Base-by-base conservation (phyloP, 371 early-diverging fungal species). In the Mortierella polycephala region DNA sequence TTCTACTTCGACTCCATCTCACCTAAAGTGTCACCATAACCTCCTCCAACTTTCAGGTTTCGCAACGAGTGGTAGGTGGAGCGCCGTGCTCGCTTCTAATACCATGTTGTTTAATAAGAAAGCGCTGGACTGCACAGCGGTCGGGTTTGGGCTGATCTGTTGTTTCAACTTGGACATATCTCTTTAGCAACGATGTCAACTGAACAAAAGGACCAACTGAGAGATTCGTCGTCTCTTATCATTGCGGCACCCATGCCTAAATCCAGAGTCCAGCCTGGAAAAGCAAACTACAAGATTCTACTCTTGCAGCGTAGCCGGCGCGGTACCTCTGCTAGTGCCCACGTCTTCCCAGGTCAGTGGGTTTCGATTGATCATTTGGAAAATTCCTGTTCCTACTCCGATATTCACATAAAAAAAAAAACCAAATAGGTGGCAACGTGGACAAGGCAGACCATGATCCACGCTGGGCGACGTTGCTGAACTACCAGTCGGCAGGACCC, bases 291-390 rank as follows among this genome's bases (percentile, higher is more conserved):
- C 72, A 81, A 83, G 57, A 69, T 91, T 7, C 75, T 91, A 0
- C 83, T 91, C 84, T 77, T 90, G 69, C 86, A 90, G 66, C 84
- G 91, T 59, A 85, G 86, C 71, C 87, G 84, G 16, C 74, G 76
- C 51, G 86, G 89, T 49, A 86, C 84, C 54, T 86, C 88, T 62
- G 81, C 86, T 23, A 80, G 86, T 75, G 87, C 87, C 7, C 86
- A 89, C 67, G 87, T 88, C 9, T 87, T 87, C 57, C 88, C 88
- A 45, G 87, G 88, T 59, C 8, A 30, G 59, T 44, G 18, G 9
- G n/a, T n/a, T n/a, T 30, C 16, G 20, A 12, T 23, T 39, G 7
- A 14, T 13, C 20, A 13, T 37, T 23, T 16, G 10, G 7, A 9
- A 23, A n/a, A 11, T 12, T 30, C 44, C 44, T 21, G 0, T 14